A percentile compares a stretch with the other conserved stretches of the same genome.
Conservation (phyloP, 306 rosid species). For the Medicago ruthenica region DNA sequence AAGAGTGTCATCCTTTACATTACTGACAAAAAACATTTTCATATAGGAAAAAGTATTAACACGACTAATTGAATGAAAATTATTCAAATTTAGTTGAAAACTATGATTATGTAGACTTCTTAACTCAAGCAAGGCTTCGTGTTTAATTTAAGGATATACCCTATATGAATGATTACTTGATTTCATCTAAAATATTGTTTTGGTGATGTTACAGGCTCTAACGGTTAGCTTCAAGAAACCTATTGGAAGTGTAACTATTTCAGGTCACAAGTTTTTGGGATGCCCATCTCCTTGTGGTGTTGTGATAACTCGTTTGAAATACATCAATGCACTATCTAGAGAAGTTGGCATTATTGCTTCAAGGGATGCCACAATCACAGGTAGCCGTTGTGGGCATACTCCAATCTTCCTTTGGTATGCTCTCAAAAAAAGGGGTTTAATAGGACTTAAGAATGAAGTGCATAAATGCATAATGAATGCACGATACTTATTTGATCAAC, state of each 20-base stretch:
- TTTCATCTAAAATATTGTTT: not conserved
- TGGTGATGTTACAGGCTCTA: slow-evolving; percentile 26
- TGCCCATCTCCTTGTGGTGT: slow-evolving; percentile 42
- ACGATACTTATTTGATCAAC: slow-evolving; percentile 51
- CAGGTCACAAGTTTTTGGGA: slow-evolving; percentile 41
- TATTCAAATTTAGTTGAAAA: no score
- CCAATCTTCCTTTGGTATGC: slow-evolving; percentile 29
- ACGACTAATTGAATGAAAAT: no score
- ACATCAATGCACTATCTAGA: slow-evolving; percentile 54
- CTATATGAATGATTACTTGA: not conserved
- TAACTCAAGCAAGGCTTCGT: no score
- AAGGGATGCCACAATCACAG: slow-evolving; percentile 33
- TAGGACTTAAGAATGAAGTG: not conserved
- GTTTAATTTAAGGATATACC: no score
- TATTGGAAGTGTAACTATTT: slow-evolving; percentile 29
- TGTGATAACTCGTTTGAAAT: slow-evolving; percentile 52
- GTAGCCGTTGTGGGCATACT: slow-evolving; percentile 22
- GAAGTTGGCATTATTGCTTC: slow-evolving; percentile 34
- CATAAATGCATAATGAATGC: slow-evolving; percentile 21
- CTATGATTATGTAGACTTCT: no score
- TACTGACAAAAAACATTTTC: no score
- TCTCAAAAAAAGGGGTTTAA: slow-evolving; percentile 3
- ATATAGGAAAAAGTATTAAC: no score
- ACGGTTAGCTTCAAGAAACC: slow-evolving; percentile 37
- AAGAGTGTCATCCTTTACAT: no score